Percentiles rank a stretch among this genome's conserved stretches.
Evolutionary conservation across 2,329 filamentous ascomycete genomes (phyloP).

Genomic region (Colletotrichum somersetense): DNA sequence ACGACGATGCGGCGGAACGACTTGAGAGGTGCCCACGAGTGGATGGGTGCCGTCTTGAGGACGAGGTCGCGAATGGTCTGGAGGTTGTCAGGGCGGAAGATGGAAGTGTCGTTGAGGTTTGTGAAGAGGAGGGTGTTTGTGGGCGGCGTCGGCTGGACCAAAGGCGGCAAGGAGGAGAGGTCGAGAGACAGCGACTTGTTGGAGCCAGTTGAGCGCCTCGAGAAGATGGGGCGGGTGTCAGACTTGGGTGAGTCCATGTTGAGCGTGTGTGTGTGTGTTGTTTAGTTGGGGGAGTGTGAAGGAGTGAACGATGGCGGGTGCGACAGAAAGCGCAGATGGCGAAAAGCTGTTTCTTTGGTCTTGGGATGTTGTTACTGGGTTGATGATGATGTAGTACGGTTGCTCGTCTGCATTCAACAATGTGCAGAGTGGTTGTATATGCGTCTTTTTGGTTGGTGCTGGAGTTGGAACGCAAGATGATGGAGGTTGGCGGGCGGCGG

Average conservation of each 20-base stretch:
- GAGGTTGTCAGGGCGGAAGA: slow-evolving; percentile 81
- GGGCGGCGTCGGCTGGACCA: slow-evolving; percentile 78
- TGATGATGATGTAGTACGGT: neutral
- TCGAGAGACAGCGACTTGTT: slow-evolving; percentile 75
- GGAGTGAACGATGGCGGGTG: slow-evolving; percentile 4
- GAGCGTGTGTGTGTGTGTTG: slow-evolving; percentile 29
- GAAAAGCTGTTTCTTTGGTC: neutral
- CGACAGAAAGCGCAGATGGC: slow-evolving; percentile 1
- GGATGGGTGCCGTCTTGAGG: slow-evolving; percentile 75
- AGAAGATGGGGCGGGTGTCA: slow-evolving; percentile 48
- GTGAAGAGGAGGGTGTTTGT: slow-evolving; percentile 90
- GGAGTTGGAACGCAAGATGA: neutral
- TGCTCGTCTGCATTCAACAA: slow-evolving; percentile 11
- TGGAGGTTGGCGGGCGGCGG: slow-evolving; percentile 26
- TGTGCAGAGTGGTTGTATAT: slow-evolving; percentile 15
- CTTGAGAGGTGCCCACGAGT: slow-evolving; percentile 84
- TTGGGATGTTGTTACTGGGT: neutral
- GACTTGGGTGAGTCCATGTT: slow-evolving; percentile 52
- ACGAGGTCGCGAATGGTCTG: slow-evolving; percentile 80
- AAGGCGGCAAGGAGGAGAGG: slow-evolving; percentile 77
- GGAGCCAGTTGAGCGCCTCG: slow-evolving; percentile 58
- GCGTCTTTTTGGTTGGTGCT: slow-evolving; percentile 33
- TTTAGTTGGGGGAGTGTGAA: slow-evolving; percentile 1
- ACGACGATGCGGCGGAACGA: slow-evolving; percentile 86
- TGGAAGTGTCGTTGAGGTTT: slow-evolving; percentile 78